These are phyloP conservation scores for Beauveria sp. DNA, from an alignment of 2,329 filamentous ascomycete species.

Conservation along the genomic window DNA sequence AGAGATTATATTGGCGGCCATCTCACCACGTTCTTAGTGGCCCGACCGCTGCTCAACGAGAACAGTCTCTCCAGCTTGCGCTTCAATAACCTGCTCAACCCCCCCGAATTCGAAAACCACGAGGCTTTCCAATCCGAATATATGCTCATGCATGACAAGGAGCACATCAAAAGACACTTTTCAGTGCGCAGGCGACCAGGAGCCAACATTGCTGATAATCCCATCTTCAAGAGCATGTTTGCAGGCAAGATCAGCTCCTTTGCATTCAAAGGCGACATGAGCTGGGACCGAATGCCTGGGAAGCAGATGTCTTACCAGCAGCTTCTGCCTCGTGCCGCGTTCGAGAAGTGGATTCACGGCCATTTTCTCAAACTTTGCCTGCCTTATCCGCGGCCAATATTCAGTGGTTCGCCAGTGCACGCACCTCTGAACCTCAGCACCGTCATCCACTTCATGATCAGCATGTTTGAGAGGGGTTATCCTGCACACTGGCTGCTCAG, in stretches of 20 bases:
- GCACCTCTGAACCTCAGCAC: conserved; percentile 20
- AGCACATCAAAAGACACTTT: conserved; percentile 20
- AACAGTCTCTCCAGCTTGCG: conserved; percentile 17
- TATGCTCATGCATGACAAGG: conserved; percentile 21
- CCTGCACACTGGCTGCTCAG: conserved; percentile 22
- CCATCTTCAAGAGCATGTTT: neutral
- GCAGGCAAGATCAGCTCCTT: neutral
- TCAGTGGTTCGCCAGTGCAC: conserved; percentile 15
- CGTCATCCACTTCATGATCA: conserved; percentile 16
- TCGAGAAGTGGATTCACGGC: conserved; percentile 19
- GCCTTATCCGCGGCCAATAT: conserved; percentile 14
- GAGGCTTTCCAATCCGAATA: conserved; percentile 23
- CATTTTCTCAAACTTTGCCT: conserved; percentile 21
- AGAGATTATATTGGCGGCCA: conserved; percentile 24
- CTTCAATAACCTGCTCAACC: conserved; percentile 22
- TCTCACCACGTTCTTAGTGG: conserved; percentile 19
- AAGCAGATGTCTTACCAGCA: conserved; percentile 1
- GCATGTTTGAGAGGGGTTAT: conserved; percentile 19
- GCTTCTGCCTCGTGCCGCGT: conserved; percentile 13
- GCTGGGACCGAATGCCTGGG: conserved; percentile 10
- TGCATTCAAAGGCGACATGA: conserved; percentile 16
- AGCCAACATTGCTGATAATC: neutral
- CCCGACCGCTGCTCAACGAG: conserved; percentile 19
- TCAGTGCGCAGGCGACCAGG: conserved; percentile 6
- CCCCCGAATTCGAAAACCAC: conserved; percentile 18